Percentiles rank a stretch among this genome's conserved stretches.
Conservation (phyloP, 495 filamentous ascomycete species). For the Penicillium paxilli region DNA sequence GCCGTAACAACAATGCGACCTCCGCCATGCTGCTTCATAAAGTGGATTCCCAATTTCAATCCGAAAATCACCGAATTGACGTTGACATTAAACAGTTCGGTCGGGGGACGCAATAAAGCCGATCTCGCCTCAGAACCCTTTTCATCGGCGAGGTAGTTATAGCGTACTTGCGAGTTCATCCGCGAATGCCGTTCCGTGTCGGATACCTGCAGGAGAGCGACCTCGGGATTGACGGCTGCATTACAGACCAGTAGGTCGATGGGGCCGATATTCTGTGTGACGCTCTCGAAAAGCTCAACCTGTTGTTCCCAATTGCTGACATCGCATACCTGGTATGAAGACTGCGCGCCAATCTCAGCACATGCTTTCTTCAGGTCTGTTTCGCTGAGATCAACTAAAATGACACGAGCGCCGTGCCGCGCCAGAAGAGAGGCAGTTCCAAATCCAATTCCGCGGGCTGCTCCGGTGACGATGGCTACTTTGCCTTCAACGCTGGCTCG, state of each 20-base stretch:
- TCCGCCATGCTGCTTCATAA: constrained; percentile 16
- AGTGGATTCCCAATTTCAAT: constrained; percentile 19
- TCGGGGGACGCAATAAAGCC: constrained; percentile 7
- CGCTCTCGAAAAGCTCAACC: constrained; percentile 14
- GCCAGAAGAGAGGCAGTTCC: constrained; percentile 27
- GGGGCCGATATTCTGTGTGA: constrained; percentile 12
- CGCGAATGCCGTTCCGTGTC: constrained; percentile 2
- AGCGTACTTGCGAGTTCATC: constrained; percentile 15
- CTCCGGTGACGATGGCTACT: constrained; percentile 35
- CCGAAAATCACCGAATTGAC: constrained; percentile 20
- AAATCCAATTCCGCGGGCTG: constrained; percentile 37
- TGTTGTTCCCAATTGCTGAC: constrained; percentile 23
- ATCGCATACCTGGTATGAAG: constrained; percentile 20
- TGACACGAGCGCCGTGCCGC: constrained; percentile 32
- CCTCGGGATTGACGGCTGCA: constrained; percentile 22
- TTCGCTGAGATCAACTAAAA: constrained; percentile 36
- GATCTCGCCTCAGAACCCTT: neutral
- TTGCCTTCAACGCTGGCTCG: neutral
- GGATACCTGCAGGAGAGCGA: constrained; percentile 11
- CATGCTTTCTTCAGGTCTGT: constrained; percentile 19
- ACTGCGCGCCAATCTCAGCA: constrained; percentile 6
- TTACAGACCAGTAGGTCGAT: constrained; percentile 19
- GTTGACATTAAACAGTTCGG: constrained; percentile 16
- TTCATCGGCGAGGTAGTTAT: constrained; percentile 20
- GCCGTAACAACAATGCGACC: constrained; percentile 18